Percentiles rank a stretch among this genome's conserved stretches.
phyloP scores from a whole-genome alignment of 2,329 filamentous ascomycete species.

The Calcarisporium arbuscula region DNA sequence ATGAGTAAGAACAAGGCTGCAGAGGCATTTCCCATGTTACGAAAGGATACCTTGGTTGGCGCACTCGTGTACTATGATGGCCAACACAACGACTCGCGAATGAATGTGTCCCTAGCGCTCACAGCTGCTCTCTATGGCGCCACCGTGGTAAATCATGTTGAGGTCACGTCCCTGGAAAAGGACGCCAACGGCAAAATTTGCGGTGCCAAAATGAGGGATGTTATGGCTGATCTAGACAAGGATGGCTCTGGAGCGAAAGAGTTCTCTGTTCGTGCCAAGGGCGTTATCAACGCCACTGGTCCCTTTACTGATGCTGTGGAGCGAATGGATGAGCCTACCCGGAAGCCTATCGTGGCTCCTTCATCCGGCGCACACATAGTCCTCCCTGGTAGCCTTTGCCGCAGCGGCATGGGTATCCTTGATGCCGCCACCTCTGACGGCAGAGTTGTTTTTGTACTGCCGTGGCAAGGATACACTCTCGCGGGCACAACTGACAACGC shows the following conservation, averaged over 20 bases:
- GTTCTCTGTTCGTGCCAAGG: conserved; percentile 70
- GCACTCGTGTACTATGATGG: conserved; percentile 83
- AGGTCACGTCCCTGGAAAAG: conserved; percentile 70
- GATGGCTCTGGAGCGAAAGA: conserved; percentile 48
- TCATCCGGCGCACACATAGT: conserved; percentile 79
- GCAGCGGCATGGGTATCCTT: conserved; percentile 74
- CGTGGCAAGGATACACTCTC: conserved; percentile 82
- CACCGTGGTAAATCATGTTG: conserved; percentile 74
- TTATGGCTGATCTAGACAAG: conserved; percentile 56
- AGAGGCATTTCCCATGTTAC: conserved; percentile 72
- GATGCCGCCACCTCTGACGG: conserved; percentile 77
- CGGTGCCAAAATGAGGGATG: conserved; percentile 50
- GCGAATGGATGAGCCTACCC: conserved; percentile 68
- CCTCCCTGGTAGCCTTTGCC: conserved; percentile 72
- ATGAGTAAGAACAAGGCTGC: conserved; percentile 70
- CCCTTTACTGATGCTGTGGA: conserved; percentile 76
- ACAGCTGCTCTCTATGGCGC: conserved; percentile 75
- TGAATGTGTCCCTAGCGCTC: conserved; percentile 79
- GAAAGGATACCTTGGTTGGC: conserved; percentile 65
- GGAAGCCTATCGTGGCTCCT: conserved; percentile 69
- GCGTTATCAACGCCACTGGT: conserved; percentile 78
- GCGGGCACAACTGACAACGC: conserved; percentile 77
- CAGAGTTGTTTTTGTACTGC: conserved; percentile 82
- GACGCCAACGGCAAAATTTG: conserved; percentile 61
- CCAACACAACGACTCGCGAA: conserved; percentile 80